Base-by-base conservation (phyloP, 345 rosid species). In the Citrus maxima region DNA sequence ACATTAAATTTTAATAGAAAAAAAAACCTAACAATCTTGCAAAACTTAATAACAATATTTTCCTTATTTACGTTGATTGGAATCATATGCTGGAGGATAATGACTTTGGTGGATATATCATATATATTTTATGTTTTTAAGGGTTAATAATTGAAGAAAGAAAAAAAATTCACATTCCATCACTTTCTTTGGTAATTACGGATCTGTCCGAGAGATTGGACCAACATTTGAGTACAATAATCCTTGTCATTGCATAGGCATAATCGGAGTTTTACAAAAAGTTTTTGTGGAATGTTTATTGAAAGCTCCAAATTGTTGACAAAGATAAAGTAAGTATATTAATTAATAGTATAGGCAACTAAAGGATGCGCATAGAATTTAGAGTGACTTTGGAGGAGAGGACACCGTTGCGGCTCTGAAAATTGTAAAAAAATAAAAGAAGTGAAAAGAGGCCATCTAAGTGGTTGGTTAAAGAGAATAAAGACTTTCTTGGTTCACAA, bases 71-170 rank as follows among this genome's bases (percentile, higher is more conserved):
- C 22, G 37, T 56, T 71, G 64, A 42, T 40, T 58, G 73, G 77
- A 72, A 81, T 81, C 80, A 55, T 77, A 65, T 80, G 76, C 77
- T 79, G 70, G 27, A 32, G 67, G 67, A 21, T 49, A 12, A 49
- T 12, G 5, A 12, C 5, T 49, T 56, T 12, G 24, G 65, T 12
- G 19, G 19, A 13, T 14, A 16, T 51, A 73, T 35, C 38, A 40
- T 40, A n/a, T 34, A 73, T n/a, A 59, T 35, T 34, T 60, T 59
- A 10, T 7, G 10, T 21, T 54, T 25, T 37, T 2, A 32, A 51
- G 14, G 7, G 55, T n/a, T 59, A 32, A 38, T 25, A 60, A 72
- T 73, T 40, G 18, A 74, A 40, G 56, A 25, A 51, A 59, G 55
- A 18, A 38, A 59, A 24, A 25, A 38, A 1, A 8, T 61, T 42